Evolutionary conservation across 805 yeast species (phyloP).

Genomic region (Priceomyces fermenticarens): DNA sequence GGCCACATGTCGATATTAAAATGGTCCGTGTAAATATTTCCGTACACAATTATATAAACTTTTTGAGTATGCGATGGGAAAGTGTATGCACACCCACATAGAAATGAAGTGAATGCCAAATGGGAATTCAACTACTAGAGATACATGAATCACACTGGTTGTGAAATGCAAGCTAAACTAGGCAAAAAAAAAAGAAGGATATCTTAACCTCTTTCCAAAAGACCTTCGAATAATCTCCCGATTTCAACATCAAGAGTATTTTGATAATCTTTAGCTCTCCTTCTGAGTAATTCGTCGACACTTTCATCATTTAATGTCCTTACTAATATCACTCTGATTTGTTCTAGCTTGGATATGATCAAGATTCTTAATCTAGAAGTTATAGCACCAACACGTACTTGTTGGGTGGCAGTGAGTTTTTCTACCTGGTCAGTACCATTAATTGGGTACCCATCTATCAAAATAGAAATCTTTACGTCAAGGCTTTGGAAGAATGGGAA

Average conservation of each 20-base stretch:
- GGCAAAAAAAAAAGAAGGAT: not conserved
- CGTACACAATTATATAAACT: no score
- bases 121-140: no score
- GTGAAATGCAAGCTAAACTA: no score
- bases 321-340: conserved; percentile 9
- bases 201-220: conserved; percentile 25
- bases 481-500: conserved; percentile 28
- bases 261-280: conserved; percentile 8
- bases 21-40: no score
- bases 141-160: not conserved
- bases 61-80: no score
- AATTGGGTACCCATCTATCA: conserved; percentile 29
- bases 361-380: conserved; percentile 29
- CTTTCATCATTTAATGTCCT: conserved; percentile 1
- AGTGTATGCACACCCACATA: conserved; percentile 2
- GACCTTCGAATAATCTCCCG: conserved; percentile 38
- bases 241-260: conserved; percentile 33
- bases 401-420: conserved; percentile 27
- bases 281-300: not conserved
- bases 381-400: conserved; percentile 31
- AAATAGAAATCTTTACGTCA: conserved; percentile 28
- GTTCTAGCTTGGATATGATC: conserved; percentile 24
- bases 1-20: conserved; percentile 25
- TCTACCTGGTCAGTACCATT: conserved; percentile 5
- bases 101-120: not conserved